Percentiles rank a stretch among this genome's conserved stretches.
Conservation (phyloP, 129 eudicot species). For the Pittosporum tobira region DNA sequence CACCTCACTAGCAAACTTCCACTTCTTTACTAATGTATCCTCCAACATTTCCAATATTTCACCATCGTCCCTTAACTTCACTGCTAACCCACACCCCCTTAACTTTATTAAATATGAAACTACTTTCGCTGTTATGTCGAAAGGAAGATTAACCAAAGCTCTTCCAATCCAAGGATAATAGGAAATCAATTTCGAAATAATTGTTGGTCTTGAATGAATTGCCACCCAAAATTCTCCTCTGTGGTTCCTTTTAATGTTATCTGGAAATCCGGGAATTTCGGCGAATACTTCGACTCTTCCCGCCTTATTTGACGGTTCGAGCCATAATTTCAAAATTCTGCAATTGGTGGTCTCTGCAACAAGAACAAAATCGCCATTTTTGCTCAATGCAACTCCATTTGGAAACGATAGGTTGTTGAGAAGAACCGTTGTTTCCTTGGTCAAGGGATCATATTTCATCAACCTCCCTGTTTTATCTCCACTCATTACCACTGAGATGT, state of each 20-base stretch:
- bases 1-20: conserved; percentile 27
- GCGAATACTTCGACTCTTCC: conserved; percentile 43
- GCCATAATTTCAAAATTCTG: conserved; percentile 30
- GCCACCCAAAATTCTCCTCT: too few species aligned
- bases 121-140: conserved; percentile 1
- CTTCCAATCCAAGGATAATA: too few species aligned
- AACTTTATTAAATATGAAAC: not conserved
- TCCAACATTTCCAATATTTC: conserved; percentile 40
- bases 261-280: conserved; percentile 36
- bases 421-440: conserved; percentile 25
- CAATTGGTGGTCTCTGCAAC: conserved; percentile 45
- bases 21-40: conserved; percentile 35
- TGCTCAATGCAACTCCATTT: conserved; percentile 46
- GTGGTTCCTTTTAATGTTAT: conserved; percentile 4
- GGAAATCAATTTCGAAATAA: too few species aligned
- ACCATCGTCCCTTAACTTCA: conserved; percentile 46
- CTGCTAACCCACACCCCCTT: conserved; percentile 43
- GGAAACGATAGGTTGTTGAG: conserved; percentile 36
- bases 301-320: conserved; percentile 25
- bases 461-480: conserved; percentile 49
- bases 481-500: conserved; percentile 23
- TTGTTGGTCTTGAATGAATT: too few species aligned
- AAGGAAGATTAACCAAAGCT: not conserved
- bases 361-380: conserved; percentile 30
- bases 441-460: conserved; percentile 30